Evolutionary conservation across 768 basidiomycete species (phyloP), one percentile per base, ranked within the genome.

Genomic region (Candolleomyces efflorescens): DNA sequence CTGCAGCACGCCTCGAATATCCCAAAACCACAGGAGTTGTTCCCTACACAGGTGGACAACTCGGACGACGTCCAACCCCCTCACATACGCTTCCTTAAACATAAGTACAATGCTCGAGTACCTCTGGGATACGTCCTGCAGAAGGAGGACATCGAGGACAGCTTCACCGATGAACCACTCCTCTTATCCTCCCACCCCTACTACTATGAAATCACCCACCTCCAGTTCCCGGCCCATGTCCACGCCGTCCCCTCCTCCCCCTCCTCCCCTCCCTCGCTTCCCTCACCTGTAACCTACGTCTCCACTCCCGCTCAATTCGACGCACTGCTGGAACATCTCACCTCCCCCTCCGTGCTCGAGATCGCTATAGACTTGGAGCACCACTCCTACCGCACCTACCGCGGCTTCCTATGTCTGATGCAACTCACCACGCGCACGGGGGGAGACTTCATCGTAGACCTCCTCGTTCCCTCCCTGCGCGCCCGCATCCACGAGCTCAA

Each of bases 311-410:
- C 75, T 17, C 74, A 76, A 5, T 77, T 97, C 44, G 70, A 80
- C 12, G 67, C 65, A 32, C 86, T 97, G 82, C 75, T 95, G 3
- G 79, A 78, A 12, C 79, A 82, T 56, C 78, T 98, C n/a, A 80
- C 81, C 24, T 67, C 69, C 5, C 39, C 56, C 12, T 39, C 53
- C 4, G 80, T 78, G n/a, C 73, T 72, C 23, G 94, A 96, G 69
- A 85, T 98, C 54, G 96, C 97, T 0, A 80, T 99, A 23, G 97
- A 99, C 72, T 75, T 99, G 26, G 96, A 99, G 72, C 90, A 98
- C 67, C 94, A 98, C 76, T 88, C 83, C 60, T 91, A 89, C 64
- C 81, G 94, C 38, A 85, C 88, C 3, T 98, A 89, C 68, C 70
- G 72, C 11, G 96, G 97, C 2, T 93, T 98, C 65, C 79, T 97